Evolutionary conservation across 768 basidiomycete species (phyloP).

Genomic region (Boletus pseudo-olivaceus): DNA sequence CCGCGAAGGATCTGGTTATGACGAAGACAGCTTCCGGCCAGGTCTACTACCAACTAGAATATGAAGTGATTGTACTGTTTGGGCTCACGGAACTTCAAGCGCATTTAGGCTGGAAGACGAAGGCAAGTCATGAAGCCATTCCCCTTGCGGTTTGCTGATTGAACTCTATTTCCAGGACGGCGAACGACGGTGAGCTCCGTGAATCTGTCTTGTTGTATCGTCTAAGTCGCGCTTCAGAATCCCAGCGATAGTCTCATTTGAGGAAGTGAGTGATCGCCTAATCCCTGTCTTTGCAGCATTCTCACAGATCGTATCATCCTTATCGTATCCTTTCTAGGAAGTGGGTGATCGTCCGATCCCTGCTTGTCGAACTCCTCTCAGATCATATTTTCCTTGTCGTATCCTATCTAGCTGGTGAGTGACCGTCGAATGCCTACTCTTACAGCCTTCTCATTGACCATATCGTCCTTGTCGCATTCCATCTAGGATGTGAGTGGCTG

Average conservation of each 20-base stretch:
- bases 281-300: too few species aligned
- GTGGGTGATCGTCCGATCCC: too few species aligned
- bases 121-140: not conserved
- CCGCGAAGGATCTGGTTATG: not conserved
- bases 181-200: not conserved
- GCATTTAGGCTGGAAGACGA: constrained; percentile 3
- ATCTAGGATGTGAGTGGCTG: too few species aligned
- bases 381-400: too few species aligned
- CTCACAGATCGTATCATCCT: too few species aligned
- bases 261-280: too few species aligned
- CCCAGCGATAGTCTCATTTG: not conserved
- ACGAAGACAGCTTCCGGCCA: not conserved
- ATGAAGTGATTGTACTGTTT: constrained; percentile 11
- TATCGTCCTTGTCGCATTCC: too few species aligned
- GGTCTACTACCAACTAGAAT: constrained; percentile 10
- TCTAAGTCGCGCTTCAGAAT: not conserved
- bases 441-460: too few species aligned
- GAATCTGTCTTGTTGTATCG: not conserved
- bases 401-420: too few species aligned
- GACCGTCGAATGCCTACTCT: too few species aligned
- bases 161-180: not conserved
- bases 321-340: too few species aligned
- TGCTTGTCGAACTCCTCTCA: too few species aligned
- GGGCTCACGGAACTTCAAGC: constrained; percentile 11
- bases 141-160: not conserved